Evolutionary conservation across 2,329 filamentous ascomycete genomes (phyloP).

Genomic region (Ascochyta fabae): DNA sequence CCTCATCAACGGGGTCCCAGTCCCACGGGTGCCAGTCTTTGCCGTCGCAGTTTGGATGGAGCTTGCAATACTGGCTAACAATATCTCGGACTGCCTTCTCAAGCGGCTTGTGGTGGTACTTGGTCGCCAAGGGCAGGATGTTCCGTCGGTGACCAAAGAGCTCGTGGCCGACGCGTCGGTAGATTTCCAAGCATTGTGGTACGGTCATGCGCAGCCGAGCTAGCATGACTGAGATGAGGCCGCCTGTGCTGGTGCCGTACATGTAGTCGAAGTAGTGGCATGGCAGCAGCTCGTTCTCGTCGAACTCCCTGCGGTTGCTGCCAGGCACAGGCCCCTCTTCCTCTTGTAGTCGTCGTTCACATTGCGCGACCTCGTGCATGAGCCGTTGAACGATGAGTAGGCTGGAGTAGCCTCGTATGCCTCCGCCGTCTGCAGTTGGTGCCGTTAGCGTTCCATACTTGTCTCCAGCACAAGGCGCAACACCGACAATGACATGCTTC

Average conservation of each 20-base stretch:
- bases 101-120: constrained; percentile 57
- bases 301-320: constrained; percentile 37
- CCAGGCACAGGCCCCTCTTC: constrained; percentile 50
- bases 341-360: constrained; percentile 52
- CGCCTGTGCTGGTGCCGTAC: constrained; percentile 61
- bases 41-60: constrained; percentile 52
- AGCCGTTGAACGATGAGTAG: constrained; percentile 57
- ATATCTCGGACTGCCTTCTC: constrained; percentile 56
- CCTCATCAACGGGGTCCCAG: constrained; percentile 24
- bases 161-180: constrained; percentile 55
- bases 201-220: constrained; percentile 58
- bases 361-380: constrained; percentile 57
- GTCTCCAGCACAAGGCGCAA: background rate
- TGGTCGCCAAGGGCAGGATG: constrained; percentile 55
- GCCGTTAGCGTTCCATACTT: constrained; percentile 24
- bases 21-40: constrained; percentile 55
- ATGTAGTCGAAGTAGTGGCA: constrained; percentile 63
- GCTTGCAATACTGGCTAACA: constrained; percentile 53
- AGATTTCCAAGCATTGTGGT: constrained; percentile 56
- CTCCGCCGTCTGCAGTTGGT: constrained; percentile 52
- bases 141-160: constrained; percentile 55
- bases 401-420: constrained; percentile 59
- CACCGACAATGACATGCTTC: background rate
- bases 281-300: constrained; percentile 54
- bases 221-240: constrained; percentile 59